Percentiles rank a stretch among this genome's conserved stretches.
Conservation (phyloP, 2,329 filamentous ascomycete genomes). For the Calycina herbarum region DNA sequence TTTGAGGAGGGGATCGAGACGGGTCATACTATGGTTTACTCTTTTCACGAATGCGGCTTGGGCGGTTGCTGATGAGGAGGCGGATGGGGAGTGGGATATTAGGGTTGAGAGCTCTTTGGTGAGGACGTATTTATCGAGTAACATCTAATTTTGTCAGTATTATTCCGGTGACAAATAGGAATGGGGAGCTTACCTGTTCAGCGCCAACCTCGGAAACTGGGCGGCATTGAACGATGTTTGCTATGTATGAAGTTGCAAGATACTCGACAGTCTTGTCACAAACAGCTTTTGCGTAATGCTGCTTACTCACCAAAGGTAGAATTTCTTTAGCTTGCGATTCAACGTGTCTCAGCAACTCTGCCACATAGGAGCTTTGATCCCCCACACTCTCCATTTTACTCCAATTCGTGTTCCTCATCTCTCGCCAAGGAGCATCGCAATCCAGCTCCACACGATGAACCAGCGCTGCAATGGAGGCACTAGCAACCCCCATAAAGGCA, state of each 20-base stretch:
- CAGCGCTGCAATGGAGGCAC: slow-evolving; percentile 78
- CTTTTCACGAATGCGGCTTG: slow-evolving; percentile 75
- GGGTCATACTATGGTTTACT: slow-evolving; percentile 78
- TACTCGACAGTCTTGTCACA: slow-evolving; percentile 95
- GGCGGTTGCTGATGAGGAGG: slow-evolving; percentile 27
- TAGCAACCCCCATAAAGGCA: slow-evolving; percentile 92
- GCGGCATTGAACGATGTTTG: slow-evolving; percentile 82
- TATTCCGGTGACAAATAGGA: slow-evolving; percentile 13
- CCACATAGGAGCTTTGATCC: slow-evolving; percentile 90
- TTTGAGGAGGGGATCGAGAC: slow-evolving; percentile 90
- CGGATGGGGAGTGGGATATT: slow-evolving; percentile 53
- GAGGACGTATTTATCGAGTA: slow-evolving; percentile 89
- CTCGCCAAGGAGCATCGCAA: slow-evolving; percentile 86
- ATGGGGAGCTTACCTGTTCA: slow-evolving; percentile 64
- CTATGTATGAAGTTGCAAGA: slow-evolving; percentile 75
- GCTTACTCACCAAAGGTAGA: slow-evolving; percentile 76
- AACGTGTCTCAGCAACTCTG: slow-evolving; percentile 73
- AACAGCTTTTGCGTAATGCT: slow-evolving; percentile 91
- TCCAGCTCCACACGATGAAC: slow-evolving; percentile 81
- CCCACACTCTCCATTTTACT: slow-evolving; percentile 88
- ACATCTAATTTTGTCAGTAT: slow-evolving; percentile 62
- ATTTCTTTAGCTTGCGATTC: slow-evolving; percentile 74
- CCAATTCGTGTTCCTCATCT: slow-evolving; percentile 97
- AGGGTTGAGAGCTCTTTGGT: slow-evolving; percentile 77
- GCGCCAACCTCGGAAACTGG: slow-evolving; percentile 93